Evolutionary conservation across 345 rosid genomes (phyloP).

Genomic region (Citrus inodora): DNA sequence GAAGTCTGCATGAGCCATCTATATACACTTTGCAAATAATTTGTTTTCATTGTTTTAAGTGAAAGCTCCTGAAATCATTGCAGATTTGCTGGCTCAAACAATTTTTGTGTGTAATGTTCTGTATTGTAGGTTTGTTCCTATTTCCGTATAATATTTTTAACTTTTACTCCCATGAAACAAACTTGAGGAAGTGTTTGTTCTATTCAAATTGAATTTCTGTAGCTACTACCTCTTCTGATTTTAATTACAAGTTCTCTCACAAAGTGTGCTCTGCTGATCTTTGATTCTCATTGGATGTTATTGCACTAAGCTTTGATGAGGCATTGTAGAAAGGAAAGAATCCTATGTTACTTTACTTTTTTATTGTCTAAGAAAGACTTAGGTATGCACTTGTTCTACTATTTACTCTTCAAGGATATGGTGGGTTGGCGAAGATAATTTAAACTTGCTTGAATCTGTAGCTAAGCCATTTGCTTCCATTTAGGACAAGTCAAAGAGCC

Average conservation of each 20-base stretch:
- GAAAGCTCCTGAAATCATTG: neutral
- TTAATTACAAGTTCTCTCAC: neutral
- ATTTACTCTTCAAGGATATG: neutral
- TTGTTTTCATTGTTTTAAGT: neutral
- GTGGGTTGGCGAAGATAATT: neutral
- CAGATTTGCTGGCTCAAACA: neutral
- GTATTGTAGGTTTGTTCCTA: neutral
- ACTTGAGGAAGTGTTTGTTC: neutral
- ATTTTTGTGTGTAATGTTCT: slow-evolving; percentile 11
- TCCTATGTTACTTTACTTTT: neutral
- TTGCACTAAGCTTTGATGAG: neutral
- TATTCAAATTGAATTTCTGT: neutral
- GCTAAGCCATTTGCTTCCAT: neutral
- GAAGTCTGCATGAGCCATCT: slow-evolving; percentile 46
- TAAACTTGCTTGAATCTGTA: neutral
- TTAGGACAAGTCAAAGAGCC: neutral
- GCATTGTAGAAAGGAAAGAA: neutral
- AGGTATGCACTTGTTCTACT: neutral
- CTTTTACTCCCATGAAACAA: neutral
- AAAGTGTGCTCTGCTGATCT: neutral
- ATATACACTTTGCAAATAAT: neutral
- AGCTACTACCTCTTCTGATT: neutral
- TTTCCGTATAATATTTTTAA: neutral
- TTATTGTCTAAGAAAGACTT: neutral
- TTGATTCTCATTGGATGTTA: neutral